These are phyloP conservation scores for Wallacemonas sp. DNA, from an alignment of 208 protist species.

Conservation along the genomic window DNA sequence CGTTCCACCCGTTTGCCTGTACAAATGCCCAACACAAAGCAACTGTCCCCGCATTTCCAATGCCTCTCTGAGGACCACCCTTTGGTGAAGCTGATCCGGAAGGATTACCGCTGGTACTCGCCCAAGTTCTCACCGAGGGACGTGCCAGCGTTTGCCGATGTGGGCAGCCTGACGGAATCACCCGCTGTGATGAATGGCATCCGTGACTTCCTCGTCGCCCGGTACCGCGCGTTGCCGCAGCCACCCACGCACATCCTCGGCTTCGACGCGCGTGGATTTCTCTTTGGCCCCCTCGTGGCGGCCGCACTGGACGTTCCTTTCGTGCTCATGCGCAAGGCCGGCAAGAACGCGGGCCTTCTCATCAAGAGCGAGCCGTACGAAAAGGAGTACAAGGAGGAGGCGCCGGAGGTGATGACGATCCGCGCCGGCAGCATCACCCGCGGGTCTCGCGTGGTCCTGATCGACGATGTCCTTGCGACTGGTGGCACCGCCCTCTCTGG, in stretches of 20 bases:
- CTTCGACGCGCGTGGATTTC: constrained; percentile 91
- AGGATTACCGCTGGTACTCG: constrained; percentile 88
- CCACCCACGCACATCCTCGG: constrained; percentile 83
- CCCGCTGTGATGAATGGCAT: constrained; percentile 71
- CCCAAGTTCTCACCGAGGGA: constrained; percentile 87
- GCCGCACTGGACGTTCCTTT: constrained; percentile 87
- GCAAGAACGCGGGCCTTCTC: constrained; percentile 86
- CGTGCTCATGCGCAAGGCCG: constrained; percentile 91
- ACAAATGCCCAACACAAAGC: neutral
- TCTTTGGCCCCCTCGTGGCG: constrained; percentile 88
- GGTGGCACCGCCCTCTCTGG: constrained; percentile 90
- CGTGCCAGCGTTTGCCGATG: constrained; percentile 89
- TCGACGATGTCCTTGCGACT: constrained; percentile 93
- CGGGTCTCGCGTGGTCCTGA: constrained; percentile 82
- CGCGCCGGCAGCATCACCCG: constrained; percentile 72
- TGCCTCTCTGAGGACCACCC: constrained; percentile 44
- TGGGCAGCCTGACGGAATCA: constrained; percentile 85
- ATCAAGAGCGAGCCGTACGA: constrained; percentile 86
- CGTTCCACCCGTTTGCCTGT: too few relatives aligned
- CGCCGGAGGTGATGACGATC: constrained; percentile 84
- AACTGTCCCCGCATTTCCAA: constrained; percentile 52
- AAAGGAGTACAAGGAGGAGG: constrained; percentile 90
- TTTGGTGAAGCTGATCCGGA: constrained; percentile 48
- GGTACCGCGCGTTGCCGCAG: constrained; percentile 67
- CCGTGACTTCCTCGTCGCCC: constrained; percentile 81